Evolutionary conservation across 805 yeast species (phyloP), one percentile per base, ranked within the genome.

Genomic region (Nadsonia fulvescens): DNA sequence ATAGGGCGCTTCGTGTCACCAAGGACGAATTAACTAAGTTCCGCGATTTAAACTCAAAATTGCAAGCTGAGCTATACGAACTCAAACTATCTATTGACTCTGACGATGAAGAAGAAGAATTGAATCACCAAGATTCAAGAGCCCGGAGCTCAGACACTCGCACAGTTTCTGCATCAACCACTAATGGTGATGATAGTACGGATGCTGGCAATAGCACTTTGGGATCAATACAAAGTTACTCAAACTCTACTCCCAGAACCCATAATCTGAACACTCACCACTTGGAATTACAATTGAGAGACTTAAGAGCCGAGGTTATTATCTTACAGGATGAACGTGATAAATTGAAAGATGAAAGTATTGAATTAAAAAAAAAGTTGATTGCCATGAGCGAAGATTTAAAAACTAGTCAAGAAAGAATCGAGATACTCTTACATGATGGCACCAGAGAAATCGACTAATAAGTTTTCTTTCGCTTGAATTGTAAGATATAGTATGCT

Each of bases 291-390:
- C 76, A 72, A 49, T 62, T 81, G 22, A 70, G 76, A 39, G 93
- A 81, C 39, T 53, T 81, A 38, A 77, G 78, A 41, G 93, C 93
- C 4, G 92, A 79, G 44, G 55, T 81, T 36, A 74, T 64, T 40
- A 75, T 81, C 30, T 62, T 74, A 36, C 70, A 70, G 40, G 86
- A 79, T 49, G 94, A 81, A 49, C 63, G 91, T 36, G 89, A 81
- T 42, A 75, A 71, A 38, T 54, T 77, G 46, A 43, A 53, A 13
- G 37, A 39, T 9, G 35, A 32, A 20, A 33, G 42, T 12, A 27
- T 35, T 27, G 38, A 36, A 21, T 36, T 48, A 14, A 46, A 47
- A 33, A 50, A 47, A 39, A 44, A 43, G 19, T 47, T 47, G 12
- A 38, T 40, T 25, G 40, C 38, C 20, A 18, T 33, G 13, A 23